Evolutionary conservation across 2,329 filamentous ascomycete species (phyloP).

Genomic region (Scleromitrula shiraiana): DNA sequence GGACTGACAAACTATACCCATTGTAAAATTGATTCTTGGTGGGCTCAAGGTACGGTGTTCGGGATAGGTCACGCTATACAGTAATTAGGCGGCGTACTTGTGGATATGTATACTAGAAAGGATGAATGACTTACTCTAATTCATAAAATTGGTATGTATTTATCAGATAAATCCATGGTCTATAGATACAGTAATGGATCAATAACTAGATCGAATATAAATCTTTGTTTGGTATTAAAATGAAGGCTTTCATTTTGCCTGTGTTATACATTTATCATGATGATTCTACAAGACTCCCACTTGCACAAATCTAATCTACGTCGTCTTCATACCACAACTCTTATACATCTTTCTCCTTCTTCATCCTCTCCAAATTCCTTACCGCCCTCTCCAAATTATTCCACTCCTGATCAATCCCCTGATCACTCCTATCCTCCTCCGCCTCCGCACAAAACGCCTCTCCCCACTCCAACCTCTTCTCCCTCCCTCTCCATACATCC

Average conservation of each 20-base stretch:
- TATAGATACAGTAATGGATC: too few species aligned
- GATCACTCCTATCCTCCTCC: neutral
- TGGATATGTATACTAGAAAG: neutral
- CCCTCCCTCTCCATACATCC: conserved; percentile 78
- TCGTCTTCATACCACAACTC: too few species aligned
- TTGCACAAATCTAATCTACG: neutral
- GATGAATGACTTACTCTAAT: too few species aligned
- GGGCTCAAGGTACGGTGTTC: neutral
- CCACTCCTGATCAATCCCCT: conserved; percentile 17
- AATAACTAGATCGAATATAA: too few species aligned
- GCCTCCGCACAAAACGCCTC: conserved; percentile 19
- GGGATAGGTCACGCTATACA: too few species aligned
- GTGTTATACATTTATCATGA: neutral
- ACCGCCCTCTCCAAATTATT: conserved; percentile 21
- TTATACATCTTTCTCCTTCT: conserved; percentile 17
- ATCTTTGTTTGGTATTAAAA: too few species aligned
- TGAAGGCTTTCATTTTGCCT: too few species aligned
- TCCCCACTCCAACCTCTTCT: conserved; percentile 46
- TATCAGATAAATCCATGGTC: too few species aligned
- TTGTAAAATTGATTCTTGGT: neutral
- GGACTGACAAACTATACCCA: neutral
- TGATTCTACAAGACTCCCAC: neutral
- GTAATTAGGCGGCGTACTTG: neutral
- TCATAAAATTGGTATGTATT: too few species aligned
- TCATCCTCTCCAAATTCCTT: too few species aligned